Evolutionary conservation across 176 grass and related monocot species (phyloP).

Genomic region (Neostapfia colusana): DNA sequence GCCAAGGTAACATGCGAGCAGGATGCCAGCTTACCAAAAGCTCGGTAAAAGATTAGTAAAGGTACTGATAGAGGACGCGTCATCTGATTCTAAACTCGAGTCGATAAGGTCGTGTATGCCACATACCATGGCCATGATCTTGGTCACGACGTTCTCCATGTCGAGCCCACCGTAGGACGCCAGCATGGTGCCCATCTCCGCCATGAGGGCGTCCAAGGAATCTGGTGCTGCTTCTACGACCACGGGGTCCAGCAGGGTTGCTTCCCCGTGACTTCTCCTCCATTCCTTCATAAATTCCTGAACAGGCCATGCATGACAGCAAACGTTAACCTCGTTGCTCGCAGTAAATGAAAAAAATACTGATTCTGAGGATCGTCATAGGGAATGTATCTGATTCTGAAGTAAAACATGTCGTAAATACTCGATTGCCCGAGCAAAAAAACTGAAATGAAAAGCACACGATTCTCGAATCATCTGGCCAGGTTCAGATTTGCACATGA

Average conservation of each 20-base stretch:
- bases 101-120: neutral
- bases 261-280: conserved; percentile 49
- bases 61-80: neutral
- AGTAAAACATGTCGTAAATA: neutral
- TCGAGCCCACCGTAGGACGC: conserved; percentile 60
- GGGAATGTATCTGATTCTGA: neutral
- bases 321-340: neutral
- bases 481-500: neutral
- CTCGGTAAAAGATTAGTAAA: neutral
- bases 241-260: conserved; percentile 54
- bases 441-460: neutral
- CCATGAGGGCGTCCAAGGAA: conserved; percentile 62
- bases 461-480: neutral
- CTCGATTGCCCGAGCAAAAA: neutral
- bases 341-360: neutral
- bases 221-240: conserved; percentile 74
- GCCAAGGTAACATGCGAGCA: conserved; percentile 37
- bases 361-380: too few relatives aligned
- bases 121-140: conserved; percentile 58
- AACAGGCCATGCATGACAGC: neutral
- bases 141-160: conserved; percentile 59
- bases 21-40: conserved; percentile 5
- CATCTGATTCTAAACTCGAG: neutral
- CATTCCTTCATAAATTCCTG: conserved; percentile 79
- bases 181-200: conserved; percentile 62